Evolutionary conservation across 148 eudicot genomes (phyloP).

Genomic region (Vaccinium myrtillus): DNA sequence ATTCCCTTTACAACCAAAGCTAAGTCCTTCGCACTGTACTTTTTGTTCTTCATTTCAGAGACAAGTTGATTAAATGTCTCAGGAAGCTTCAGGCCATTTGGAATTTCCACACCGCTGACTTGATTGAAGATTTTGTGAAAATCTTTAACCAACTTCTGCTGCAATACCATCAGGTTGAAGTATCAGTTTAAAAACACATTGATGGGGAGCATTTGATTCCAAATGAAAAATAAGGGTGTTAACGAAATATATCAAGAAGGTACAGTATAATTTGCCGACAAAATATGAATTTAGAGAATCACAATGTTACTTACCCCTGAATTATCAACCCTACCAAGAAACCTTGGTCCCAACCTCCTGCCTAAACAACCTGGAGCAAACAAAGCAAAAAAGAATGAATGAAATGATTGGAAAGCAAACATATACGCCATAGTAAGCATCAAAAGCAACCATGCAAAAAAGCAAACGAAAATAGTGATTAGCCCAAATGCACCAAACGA

Average conservation of each 20-base stretch:
- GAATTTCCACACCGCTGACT: constrained; percentile 68
- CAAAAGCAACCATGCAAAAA: background rate
- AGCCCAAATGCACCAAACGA: background rate
- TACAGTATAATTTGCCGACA: background rate
- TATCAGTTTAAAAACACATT: constrained; percentile 3
- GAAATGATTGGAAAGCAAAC: background rate
- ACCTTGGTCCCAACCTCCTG: constrained; percentile 84
- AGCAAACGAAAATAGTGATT: background rate
- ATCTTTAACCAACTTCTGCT: constrained; percentile 84
- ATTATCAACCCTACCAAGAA: constrained; percentile 73
- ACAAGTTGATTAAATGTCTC: constrained; percentile 78
- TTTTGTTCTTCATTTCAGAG: constrained; percentile 78
- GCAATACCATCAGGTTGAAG: constrained; percentile 24
- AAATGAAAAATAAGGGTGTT: constrained; percentile 7
- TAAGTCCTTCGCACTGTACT: constrained; percentile 77
- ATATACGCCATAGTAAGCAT: background rate
- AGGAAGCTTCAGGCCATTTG: constrained; percentile 71
- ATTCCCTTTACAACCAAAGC: constrained; percentile 84
- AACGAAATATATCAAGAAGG: background rate
- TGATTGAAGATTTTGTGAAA: constrained; percentile 80
- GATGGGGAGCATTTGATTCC: background rate
- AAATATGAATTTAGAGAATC: background rate
- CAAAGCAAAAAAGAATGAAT: background rate
- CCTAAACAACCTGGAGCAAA: constrained; percentile 82
- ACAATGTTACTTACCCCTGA: constrained; percentile 61